phyloP scores from a whole-genome alignment of 2,329 filamentous ascomycete species.

The Dactylellina parvicollis region DNA sequence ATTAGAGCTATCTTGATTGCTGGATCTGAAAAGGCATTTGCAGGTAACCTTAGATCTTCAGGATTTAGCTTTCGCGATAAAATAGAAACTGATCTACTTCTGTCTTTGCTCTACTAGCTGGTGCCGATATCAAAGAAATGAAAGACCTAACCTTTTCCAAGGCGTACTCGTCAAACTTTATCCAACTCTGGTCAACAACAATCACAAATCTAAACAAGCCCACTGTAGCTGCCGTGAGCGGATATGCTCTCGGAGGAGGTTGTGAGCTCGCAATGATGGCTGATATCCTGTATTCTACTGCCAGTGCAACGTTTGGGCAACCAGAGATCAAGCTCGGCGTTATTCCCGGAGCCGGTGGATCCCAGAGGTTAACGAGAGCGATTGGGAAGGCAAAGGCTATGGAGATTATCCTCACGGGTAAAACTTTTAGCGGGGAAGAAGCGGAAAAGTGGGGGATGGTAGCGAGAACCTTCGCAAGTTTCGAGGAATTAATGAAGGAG shows the following conservation, averaged over 20 bases:
- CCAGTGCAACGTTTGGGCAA: slow-evolving; percentile 89
- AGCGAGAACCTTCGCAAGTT: slow-evolving; percentile 79
- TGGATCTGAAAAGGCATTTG: slow-evolving; percentile 88
- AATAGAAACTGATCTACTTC: neutral
- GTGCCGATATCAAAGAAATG: slow-evolving; percentile 99
- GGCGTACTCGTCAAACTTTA: slow-evolving; percentile 90
- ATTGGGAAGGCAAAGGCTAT: slow-evolving; percentile 87
- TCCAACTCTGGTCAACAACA: slow-evolving; percentile 90
- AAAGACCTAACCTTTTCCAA: slow-evolving; percentile 85
- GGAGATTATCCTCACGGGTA: slow-evolving; percentile 89
- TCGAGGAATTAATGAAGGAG: slow-evolving; percentile 83
- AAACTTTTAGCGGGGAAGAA: slow-evolving; percentile 82
- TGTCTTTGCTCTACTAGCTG: slow-evolving; percentile 69
- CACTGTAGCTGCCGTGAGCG: slow-evolving; percentile 91
- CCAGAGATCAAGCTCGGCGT: slow-evolving; percentile 96
- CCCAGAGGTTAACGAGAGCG: slow-evolving; percentile 83
- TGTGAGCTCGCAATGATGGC: slow-evolving; percentile 98
- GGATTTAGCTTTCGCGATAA: neutral
- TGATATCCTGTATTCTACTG: slow-evolving; percentile 90
- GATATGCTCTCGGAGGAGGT: slow-evolving; percentile 91
- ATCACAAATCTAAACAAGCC: slow-evolving; percentile 89
- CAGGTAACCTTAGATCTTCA: slow-evolving; percentile 62
- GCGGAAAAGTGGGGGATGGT: slow-evolving; percentile 92
- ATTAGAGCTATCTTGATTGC: slow-evolving; percentile 85
- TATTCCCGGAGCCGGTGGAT: slow-evolving; percentile 90